A percentile compares a stretch with the other conserved stretches of the same genome.
phyloP scores from a whole-genome alignment of 768 basidiomycete genomes.

The Rhodotorula toruloides region DNA sequence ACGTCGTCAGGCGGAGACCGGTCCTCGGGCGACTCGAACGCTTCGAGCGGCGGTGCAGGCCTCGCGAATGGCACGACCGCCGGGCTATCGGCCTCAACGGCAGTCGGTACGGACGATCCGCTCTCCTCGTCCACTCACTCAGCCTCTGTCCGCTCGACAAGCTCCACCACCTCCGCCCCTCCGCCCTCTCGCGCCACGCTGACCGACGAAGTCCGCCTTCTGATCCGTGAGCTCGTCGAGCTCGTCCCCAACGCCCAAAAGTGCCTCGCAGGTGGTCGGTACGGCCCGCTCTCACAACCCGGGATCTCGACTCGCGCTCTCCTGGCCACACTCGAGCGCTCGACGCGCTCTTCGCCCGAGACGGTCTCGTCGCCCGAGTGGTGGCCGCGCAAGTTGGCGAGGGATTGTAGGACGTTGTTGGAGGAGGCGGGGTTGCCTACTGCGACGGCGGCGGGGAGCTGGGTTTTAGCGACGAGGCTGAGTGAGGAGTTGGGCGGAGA shows the following conservation, averaged over 20 bases:
- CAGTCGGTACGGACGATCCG: too few species aligned
- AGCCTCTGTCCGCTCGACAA: not conserved
- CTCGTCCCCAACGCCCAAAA: conserved; percentile 30
- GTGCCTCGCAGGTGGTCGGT: conserved; percentile 26
- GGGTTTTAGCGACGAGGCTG: conserved; percentile 15
- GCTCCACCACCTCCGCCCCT: not conserved
- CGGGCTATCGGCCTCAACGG: too few species aligned
- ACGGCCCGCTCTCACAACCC: conserved; percentile 26
- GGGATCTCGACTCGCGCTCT: not conserved
- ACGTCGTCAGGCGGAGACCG: not conserved
- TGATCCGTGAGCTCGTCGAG: conserved; percentile 33
- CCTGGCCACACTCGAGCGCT: conserved; percentile 13
- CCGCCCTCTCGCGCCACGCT: not conserved
- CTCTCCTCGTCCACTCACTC: too few species aligned
- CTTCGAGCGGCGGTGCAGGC: not conserved
- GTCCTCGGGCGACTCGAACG: not conserved
- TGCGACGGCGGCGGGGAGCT: conserved; percentile 1
- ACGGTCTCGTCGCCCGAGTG: not conserved
- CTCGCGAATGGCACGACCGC: not conserved
- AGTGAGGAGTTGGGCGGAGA: not conserved
- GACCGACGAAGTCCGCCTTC: conserved; percentile 28
- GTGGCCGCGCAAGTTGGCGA: conserved; percentile 29
- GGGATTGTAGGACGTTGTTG: conserved; percentile 26
- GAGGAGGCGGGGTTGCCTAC: conserved; percentile 33
- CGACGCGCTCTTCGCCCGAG: not conserved